These are phyloP conservation scores for Gaillardinia entomophila DNA, from an alignment of 805 yeast species.

Conservation along the genomic window DNA sequence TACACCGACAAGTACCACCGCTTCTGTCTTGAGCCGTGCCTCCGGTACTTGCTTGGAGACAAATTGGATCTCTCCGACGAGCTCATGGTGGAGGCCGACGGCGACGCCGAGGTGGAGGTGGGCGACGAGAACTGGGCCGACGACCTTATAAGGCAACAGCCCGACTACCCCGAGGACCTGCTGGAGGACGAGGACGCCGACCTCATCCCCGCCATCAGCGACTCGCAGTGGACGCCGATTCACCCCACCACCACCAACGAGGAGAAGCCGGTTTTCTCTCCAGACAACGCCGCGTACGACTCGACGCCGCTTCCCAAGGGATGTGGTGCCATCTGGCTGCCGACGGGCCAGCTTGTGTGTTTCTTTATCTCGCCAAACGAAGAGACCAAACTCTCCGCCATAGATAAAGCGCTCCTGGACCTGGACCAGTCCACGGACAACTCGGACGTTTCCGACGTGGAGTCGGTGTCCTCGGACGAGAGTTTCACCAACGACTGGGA, in stretches of 20 bases:
- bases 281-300: conserved; percentile 41
- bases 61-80: conserved; percentile 42
- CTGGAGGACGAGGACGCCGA: conserved; percentile 18
- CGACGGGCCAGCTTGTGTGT: conserved; percentile 72
- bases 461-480: conserved; percentile 42
- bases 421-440: conserved; percentile 6
- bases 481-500: conserved; percentile 68
- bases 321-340: conserved; percentile 88
- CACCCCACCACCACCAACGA: background rate
- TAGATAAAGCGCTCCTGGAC: conserved; percentile 7
- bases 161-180: conserved; percentile 17
- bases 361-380: conserved; percentile 60
- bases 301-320: conserved; percentile 90
- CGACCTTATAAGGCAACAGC: conserved; percentile 33
- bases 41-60: conserved; percentile 79
- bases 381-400: conserved; percentile 33
- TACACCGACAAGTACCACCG: conserved; percentile 49
- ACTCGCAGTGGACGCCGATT: conserved; percentile 7
- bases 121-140: conserved; percentile 40
- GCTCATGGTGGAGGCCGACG: conserved; percentile 15
- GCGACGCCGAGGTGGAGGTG: conserved; percentile 22
- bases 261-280: background rate
- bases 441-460: conserved; percentile 9
- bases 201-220: conserved; percentile 38
- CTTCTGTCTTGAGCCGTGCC: conserved; percentile 75